A percentile compares a stretch with the other conserved stretches of the same genome.
Conservation (phyloP, 306 rosid species). For the Vigna hirtella region DNA sequence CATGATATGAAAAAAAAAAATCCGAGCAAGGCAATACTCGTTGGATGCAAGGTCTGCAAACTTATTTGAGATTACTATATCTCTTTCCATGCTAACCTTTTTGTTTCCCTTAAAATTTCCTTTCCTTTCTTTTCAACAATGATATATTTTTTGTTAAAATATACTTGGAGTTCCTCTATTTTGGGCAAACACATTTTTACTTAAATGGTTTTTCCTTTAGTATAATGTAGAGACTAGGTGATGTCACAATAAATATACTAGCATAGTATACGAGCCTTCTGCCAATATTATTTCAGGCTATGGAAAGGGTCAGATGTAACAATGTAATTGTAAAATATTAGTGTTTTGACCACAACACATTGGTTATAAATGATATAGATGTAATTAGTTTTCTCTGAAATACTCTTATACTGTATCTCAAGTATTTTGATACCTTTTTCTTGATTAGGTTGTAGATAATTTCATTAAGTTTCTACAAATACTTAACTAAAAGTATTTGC, state of each 20-base stretch:
- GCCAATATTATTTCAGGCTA: background rate
- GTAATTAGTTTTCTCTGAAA: background rate
- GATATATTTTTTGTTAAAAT: background rate
- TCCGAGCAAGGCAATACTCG: background rate
- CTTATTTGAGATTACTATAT: background rate
- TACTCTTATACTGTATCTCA: background rate
- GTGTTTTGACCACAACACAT: background rate
- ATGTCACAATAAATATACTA: background rate
- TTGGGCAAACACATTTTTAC: background rate
- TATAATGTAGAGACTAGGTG: background rate
- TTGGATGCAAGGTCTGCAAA: background rate
- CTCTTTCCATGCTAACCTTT: background rate
- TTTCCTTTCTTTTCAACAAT: background rate
- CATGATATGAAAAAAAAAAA: background rate
- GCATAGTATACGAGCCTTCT: background rate
- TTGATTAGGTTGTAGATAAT: background rate
- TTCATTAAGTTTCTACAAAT: background rate
- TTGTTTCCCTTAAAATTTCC: background rate
- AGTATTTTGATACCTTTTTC: background rate
- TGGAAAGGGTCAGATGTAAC: background rate
- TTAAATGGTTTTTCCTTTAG: background rate
- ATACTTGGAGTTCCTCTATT: background rate
- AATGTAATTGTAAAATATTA: background rate
- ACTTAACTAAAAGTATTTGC: background rate
- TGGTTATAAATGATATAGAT: slow-evolving; percentile 17